These are phyloP conservation scores for Eutrema salsugineum DNA, from an alignment of 441 rosid species.

Conservation along the genomic window DNA sequence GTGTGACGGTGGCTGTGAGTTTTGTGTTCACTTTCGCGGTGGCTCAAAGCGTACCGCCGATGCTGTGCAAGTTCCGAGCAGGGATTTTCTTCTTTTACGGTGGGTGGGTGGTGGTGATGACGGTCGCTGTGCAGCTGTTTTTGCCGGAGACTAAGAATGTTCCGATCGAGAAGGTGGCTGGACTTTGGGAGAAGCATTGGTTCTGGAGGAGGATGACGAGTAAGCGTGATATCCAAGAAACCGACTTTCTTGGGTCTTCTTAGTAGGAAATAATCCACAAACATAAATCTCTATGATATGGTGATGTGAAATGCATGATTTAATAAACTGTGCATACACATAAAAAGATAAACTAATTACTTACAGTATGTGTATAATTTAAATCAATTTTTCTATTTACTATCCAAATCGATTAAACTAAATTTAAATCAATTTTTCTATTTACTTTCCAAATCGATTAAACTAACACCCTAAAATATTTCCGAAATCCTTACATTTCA, in stretches of 20 bases:
- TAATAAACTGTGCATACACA: not conserved
- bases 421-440: too few relatives aligned
- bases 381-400: too few relatives aligned
- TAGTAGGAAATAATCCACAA: too few relatives aligned
- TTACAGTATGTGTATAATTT: too few relatives aligned
- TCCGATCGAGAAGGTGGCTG: slow-evolving; percentile 52
- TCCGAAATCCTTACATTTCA: not conserved
- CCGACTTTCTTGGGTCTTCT: not conserved
- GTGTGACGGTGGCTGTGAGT: slow-evolving; percentile 49
- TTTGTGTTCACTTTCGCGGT: slow-evolving; percentile 48
- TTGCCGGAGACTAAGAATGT: slow-evolving; percentile 64
- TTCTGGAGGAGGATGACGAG: slow-evolving; percentile 45
- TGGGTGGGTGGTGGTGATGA: slow-evolving; percentile 55
- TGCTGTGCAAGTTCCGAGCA: slow-evolving; percentile 46
- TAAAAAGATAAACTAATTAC: too few relatives aligned
- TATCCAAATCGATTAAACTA: too few relatives aligned
- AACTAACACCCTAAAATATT: too few relatives aligned
- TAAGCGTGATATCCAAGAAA: slow-evolving; percentile 10
- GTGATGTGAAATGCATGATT: not conserved
- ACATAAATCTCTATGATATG: not conserved
- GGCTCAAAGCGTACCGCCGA: slow-evolving; percentile 47
- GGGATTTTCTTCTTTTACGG: slow-evolving; percentile 58
- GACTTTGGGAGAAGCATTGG: slow-evolving; percentile 60
- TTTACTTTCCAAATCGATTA: too few relatives aligned
- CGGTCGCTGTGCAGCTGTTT: slow-evolving; percentile 36